phyloP scores from a whole-genome alignment of 371 early-diverging fungal species.

The Saksenaea vasiformis region DNA sequence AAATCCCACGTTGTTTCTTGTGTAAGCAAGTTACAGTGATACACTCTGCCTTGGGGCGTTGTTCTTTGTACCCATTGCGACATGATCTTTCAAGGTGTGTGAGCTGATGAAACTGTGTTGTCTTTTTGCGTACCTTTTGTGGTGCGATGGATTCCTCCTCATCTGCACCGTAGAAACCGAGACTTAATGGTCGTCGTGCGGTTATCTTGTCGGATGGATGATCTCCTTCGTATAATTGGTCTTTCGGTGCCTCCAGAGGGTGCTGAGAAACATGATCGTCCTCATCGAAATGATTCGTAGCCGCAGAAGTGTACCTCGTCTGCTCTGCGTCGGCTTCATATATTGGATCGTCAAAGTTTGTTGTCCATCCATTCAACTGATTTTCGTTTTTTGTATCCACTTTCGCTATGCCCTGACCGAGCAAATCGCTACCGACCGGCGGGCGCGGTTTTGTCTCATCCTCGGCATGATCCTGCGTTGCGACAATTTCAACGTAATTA shows the following conservation, averaged over 20 bases:
- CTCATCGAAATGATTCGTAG: background rate
- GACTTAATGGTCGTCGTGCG: background rate
- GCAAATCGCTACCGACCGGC: background rate
- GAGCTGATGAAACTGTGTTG: background rate
- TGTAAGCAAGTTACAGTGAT: conserved; percentile 79
- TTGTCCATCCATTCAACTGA: conserved; percentile 32
- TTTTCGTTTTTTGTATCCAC: background rate
- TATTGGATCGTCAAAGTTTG: conserved; percentile 36
- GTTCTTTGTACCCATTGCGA: conserved; percentile 61
- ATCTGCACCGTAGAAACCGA: background rate
- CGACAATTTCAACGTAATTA: conserved; percentile 68
- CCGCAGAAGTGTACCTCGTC: background rate
- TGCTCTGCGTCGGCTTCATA: conserved; percentile 32
- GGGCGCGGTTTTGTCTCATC: conserved; percentile 9
- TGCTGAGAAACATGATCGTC: background rate
- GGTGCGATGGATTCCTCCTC: background rate
- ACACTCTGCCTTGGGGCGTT: conserved; percentile 65
- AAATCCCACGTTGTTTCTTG: conserved; percentile 75
- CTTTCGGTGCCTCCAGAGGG: background rate
- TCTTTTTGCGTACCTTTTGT: background rate
- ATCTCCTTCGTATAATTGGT: background rate
- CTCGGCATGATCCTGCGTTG: background rate
- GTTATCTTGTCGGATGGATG: background rate
- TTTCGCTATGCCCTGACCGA: background rate
- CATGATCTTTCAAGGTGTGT: conserved; percentile 19